These are phyloP conservation scores for Lepidium sativum DNA, from an alignment of 345 rosid genomes.

Conservation along the genomic window DNA sequence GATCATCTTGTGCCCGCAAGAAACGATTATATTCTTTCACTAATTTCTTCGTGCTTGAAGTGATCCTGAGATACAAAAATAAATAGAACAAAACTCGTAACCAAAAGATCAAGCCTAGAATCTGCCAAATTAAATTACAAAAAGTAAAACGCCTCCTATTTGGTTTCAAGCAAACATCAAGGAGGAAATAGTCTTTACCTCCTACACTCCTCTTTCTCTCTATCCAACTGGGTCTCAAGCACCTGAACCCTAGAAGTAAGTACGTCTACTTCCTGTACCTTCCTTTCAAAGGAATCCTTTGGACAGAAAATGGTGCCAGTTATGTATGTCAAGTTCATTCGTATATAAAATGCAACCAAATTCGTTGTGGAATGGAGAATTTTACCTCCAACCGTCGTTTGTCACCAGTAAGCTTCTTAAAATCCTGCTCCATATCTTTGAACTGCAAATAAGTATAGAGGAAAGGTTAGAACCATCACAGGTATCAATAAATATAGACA, in stretches of 20 bases:
- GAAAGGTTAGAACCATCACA: background rate
- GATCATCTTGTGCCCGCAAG: constrained; percentile 56
- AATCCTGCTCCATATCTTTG: constrained; percentile 44
- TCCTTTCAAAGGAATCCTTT: constrained; percentile 50
- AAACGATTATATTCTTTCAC: constrained; percentile 55
- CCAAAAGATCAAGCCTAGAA: constrained; percentile 7
- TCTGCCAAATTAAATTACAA: background rate
- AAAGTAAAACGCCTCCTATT: background rate
- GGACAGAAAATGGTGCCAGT: background rate
- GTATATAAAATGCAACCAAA: constrained; percentile 15
- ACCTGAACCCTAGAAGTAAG: constrained; percentile 64
- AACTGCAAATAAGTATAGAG: constrained; percentile 43
- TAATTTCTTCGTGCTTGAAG: constrained; percentile 70
- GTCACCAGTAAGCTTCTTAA: constrained; percentile 39
- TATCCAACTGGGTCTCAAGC: constrained; percentile 59
- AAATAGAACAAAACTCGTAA: constrained; percentile 14
- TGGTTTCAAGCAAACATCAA: background rate
- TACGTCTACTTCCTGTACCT: constrained; percentile 56
- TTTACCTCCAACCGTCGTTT: constrained; percentile 53
- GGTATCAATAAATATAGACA: background rate
- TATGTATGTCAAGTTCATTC: background rate
- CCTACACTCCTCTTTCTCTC: constrained; percentile 67
- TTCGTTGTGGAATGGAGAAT: constrained; percentile 20
- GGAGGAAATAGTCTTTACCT: constrained; percentile 37
- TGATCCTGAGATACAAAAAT: constrained; percentile 43